These are phyloP conservation scores for Cercospora nicotianae DNA, from an alignment of 2,329 filamentous ascomycete species.

Conservation along the genomic window DNA sequence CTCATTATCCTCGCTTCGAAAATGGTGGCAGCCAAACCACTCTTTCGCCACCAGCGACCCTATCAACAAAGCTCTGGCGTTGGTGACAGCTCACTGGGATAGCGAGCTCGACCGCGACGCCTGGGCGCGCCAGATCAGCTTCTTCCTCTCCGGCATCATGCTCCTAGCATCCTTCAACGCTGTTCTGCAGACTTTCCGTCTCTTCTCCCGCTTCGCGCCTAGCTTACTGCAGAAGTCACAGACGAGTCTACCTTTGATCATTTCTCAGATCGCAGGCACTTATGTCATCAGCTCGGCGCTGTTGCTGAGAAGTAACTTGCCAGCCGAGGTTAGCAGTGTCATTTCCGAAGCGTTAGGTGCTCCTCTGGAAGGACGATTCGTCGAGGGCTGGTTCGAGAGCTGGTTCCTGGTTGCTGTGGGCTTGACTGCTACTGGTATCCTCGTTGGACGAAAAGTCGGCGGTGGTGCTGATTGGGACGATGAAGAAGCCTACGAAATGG, in stretches of 20 bases:
- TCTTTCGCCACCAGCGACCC: conserved; percentile 73
- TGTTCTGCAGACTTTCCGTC: conserved; percentile 79
- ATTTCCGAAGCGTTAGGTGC: conserved; percentile 76
- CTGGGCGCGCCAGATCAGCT: conserved; percentile 83
- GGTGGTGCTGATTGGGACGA: conserved; percentile 45
- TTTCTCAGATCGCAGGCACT: conserved; percentile 77
- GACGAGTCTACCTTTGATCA: conserved; percentile 74
- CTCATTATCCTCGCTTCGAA: conserved; percentile 64
- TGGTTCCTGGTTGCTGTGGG: conserved; percentile 75
- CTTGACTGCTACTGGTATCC: conserved; percentile 69
- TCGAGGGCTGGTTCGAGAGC: conserved; percentile 82
- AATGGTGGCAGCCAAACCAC: conserved; percentile 47
- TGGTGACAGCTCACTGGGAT: conserved; percentile 81
- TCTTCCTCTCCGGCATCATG: conserved; percentile 78
- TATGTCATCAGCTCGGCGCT: conserved; percentile 82
- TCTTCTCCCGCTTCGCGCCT: conserved; percentile 75
- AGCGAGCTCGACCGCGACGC: conserved; percentile 76
- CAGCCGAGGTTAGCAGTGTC: conserved; percentile 71
- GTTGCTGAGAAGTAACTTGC: conserved; percentile 74
- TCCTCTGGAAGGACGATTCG: conserved; percentile 69
- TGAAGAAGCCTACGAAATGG: conserved; percentile 59
- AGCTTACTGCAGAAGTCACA: conserved; percentile 70
- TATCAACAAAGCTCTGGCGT: conserved; percentile 77
- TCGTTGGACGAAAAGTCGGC: conserved; percentile 65
- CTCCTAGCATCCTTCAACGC: conserved; percentile 78